These are phyloP conservation scores for Sicyos baderoa DNA, from an alignment of 306 rosid genomes.

Conservation along the genomic window DNA sequence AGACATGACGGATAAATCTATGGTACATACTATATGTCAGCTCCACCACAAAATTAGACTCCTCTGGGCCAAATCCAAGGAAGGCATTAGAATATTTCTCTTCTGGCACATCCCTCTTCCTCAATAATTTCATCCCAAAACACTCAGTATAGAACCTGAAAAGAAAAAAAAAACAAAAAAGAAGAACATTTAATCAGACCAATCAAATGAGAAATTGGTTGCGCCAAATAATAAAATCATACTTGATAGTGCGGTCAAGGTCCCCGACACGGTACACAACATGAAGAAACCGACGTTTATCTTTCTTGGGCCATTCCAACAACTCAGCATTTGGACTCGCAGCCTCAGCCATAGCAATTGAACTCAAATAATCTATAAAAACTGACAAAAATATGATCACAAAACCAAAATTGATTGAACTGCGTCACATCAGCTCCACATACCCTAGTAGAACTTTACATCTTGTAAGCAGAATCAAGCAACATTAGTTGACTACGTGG, in stretches of 20 bases:
- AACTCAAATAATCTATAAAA: background rate
- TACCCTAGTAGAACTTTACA: background rate
- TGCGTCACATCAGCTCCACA: background rate
- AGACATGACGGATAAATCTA: constrained; percentile 6
- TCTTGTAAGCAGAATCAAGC: background rate
- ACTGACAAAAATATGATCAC: background rate
- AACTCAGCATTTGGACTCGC: constrained; percentile 49
- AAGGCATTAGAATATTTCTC: constrained; percentile 90
- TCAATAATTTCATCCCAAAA: constrained; percentile 75
- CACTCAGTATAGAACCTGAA: constrained; percentile 78
- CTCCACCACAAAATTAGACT: constrained; percentile 71
- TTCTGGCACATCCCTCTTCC: constrained; percentile 79
- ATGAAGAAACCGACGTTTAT: constrained; percentile 78
- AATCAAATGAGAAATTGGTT: background rate
- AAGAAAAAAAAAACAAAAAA: background rate
- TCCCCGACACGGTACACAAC: constrained; percentile 95
- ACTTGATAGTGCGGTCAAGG: constrained; percentile 94
- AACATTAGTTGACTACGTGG: background rate
- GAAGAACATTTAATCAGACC: constrained; percentile 4
- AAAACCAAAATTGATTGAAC: background rate
- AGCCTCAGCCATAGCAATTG: constrained; percentile 60
- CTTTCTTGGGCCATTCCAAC: constrained; percentile 81
- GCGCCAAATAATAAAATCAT: constrained; percentile 14
- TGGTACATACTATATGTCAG: constrained; percentile 69
- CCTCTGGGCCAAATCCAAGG: constrained; percentile 82